These are phyloP conservation scores for Lanmaoa pseudosensibilis DNA, from an alignment of 768 basidiomycete species.

Conservation along the genomic window DNA sequence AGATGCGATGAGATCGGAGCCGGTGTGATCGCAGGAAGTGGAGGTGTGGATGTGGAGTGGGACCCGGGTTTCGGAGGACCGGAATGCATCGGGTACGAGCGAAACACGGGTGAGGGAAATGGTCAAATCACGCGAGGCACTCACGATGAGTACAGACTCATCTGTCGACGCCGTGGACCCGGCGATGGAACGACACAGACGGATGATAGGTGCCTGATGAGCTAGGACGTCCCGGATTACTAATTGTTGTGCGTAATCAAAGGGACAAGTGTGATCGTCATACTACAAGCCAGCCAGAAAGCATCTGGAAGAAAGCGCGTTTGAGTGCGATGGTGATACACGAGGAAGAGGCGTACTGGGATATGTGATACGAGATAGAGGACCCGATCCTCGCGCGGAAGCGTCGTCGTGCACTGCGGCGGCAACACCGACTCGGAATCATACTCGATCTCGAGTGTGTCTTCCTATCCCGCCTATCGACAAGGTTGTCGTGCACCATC, in stretches of 20 bases:
- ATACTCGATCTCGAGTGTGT: too few species aligned
- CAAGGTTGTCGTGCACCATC: too few species aligned
- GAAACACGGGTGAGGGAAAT: constrained; percentile 19
- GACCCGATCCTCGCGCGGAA: too few species aligned
- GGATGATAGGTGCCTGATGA: constrained; percentile 69
- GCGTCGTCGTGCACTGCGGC: too few species aligned
- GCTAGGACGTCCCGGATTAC: constrained; percentile 46
- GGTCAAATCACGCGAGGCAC: constrained; percentile 73
- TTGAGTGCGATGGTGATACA: too few species aligned
- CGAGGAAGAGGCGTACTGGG: too few species aligned
- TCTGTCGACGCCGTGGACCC: constrained; percentile 22
- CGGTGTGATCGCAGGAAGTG: constrained; percentile 48
- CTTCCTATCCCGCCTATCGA: too few species aligned
- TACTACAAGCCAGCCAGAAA: constrained; percentile 82
- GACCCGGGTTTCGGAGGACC: background rate
- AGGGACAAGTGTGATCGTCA: constrained; percentile 71
- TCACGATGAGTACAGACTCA: constrained; percentile 50
- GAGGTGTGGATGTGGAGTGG: constrained; percentile 82
- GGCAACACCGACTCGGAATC: too few species aligned
- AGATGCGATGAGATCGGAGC: constrained; percentile 71
- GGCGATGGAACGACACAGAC: constrained; percentile 58
- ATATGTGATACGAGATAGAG: too few species aligned
- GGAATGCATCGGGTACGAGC: constrained; percentile 1
- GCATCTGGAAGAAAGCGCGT: constrained; percentile 41
- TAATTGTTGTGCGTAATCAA: constrained; percentile 65